These are phyloP conservation scores for Diaporthe aspalathi DNA, from an alignment of 2,329 filamentous ascomycete genomes.

Conservation along the genomic window DNA sequence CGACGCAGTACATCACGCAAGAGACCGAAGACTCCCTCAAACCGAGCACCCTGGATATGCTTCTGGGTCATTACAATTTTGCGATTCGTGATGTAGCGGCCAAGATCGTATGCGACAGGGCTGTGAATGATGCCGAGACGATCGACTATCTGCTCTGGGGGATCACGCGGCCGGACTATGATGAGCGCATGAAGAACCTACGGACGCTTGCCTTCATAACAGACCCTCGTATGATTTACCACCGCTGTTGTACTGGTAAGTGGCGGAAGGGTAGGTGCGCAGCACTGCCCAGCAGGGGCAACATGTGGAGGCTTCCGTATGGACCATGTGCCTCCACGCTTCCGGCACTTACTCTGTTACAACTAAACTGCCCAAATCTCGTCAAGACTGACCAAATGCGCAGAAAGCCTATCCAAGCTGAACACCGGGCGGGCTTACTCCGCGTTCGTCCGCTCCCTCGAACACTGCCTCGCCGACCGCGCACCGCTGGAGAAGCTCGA, in stretches of 20 bases:
- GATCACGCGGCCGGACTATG: constrained; percentile 69
- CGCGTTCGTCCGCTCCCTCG: constrained; percentile 70
- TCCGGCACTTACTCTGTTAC: constrained; percentile 11
- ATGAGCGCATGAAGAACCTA: constrained; percentile 67
- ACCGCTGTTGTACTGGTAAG: constrained; percentile 32
- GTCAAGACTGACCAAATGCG: constrained; percentile 36
- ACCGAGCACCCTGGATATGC: constrained; percentile 72
- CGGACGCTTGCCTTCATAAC: constrained; percentile 68
- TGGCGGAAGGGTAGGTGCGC: constrained; percentile 39
- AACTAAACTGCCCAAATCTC: background rate
- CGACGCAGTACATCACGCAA: constrained; percentile 79
- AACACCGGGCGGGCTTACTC: constrained; percentile 63
- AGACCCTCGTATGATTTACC: constrained; percentile 56
- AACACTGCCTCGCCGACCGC: constrained; percentile 63
- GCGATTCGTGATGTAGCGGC: constrained; percentile 77
- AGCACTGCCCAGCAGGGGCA: constrained; percentile 48
- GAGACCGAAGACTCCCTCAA: constrained; percentile 79
- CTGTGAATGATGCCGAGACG: constrained; percentile 67
- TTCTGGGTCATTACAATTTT: constrained; percentile 77
- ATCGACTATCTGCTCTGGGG: constrained; percentile 66
- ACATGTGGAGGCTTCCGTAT: constrained; percentile 36
- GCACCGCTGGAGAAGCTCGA: constrained; percentile 62
- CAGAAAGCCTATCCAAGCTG: constrained; percentile 59
- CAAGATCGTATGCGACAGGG: constrained; percentile 67
- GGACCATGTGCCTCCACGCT: background rate